Percentiles rank a stretch among this genome's conserved stretches.
phyloP scores from a whole-genome alignment of 2,329 filamentous ascomycete genomes.

The Aspergillus uvarum region DNA sequence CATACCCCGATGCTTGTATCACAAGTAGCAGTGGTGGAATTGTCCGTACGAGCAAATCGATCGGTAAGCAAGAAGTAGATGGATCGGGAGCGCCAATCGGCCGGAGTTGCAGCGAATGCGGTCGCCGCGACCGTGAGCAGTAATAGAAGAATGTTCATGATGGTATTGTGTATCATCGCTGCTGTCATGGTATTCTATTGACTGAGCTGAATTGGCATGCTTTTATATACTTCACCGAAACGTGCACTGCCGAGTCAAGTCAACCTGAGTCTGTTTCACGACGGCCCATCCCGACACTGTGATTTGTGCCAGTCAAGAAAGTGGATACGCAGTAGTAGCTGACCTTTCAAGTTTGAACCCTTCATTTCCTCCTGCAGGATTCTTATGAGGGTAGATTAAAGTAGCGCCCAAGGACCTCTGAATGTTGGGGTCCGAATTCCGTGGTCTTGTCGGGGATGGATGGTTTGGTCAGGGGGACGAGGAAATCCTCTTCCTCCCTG shows the following conservation, averaged over 20 bases:
- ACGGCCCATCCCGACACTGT: background rate
- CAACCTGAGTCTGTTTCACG: constrained; percentile 1
- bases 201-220: too few species aligned
- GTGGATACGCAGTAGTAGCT: background rate
- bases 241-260: background rate
- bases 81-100: constrained; percentile 43
- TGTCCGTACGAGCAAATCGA: constrained; percentile 45
- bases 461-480: too few species aligned
- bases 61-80: constrained; percentile 50
- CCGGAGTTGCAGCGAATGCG: constrained; percentile 33
- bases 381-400: background rate
- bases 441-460: background rate
- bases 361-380: background rate
- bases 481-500: too few species aligned
- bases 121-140: constrained; percentile 23
- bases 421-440: background rate
- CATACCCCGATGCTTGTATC: constrained; percentile 26
- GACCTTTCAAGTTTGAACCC: background rate
- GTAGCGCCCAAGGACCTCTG: background rate
- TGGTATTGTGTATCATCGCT: too few species aligned
- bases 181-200: too few species aligned
- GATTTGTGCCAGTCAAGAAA: background rate
- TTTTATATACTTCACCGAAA: too few species aligned
- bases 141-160: constrained; percentile 8
- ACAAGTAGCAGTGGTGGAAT: constrained; percentile 36